Base-by-base conservation (phyloP, 2,329 filamentous ascomycete species). In the Diplodia seriata region DNA sequence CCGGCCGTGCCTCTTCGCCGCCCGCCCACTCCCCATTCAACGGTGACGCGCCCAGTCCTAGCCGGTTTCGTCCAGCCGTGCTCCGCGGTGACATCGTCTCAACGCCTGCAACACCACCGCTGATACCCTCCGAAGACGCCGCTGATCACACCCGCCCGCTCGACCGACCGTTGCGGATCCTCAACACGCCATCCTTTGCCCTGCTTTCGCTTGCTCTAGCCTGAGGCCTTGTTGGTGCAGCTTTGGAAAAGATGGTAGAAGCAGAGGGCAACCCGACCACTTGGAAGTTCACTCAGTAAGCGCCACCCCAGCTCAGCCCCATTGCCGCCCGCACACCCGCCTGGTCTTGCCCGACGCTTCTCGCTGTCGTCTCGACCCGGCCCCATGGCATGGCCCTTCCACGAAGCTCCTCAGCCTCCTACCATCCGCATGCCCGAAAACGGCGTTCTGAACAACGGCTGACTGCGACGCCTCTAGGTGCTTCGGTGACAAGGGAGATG, bases 251-350 rank as follows among this genome's bases (percentile, higher is more conserved):
- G 85, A 97, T 98, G 94, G 94, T 95, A 86, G 94, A 97, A 88
- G 91, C 90, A 85, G 93, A 97, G 85, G 87, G 91, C 84, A 93
- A 89, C 86, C 90, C 92, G 84, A 94, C 94, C 80, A 98, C 94
- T 84, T 98, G 94, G 94, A 98, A 98, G 87, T 98, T 98, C 85
- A 98, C 94, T 82, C 94, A 98, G 94, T 97, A 91, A 82, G 93
- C 86, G 47, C 53, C 40, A 33, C 59, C 47, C 47, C 43, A 59
- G 43, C 43, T 40, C 31, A 14, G 31, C 50, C n/a, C 23, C 43
- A 38, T 50, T 59, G 31, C 54, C 53, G 64, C 15, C 14, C 26
- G 54, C 36, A 15, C 31, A 55, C 29, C 18, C 38, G 43, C 9
- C 53, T 50, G 38, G 43, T 47, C n/a, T 47, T 47, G 38, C 50